phyloP scores from a whole-genome alignment of 306 rosid species.

The Vigna radiata region DNA sequence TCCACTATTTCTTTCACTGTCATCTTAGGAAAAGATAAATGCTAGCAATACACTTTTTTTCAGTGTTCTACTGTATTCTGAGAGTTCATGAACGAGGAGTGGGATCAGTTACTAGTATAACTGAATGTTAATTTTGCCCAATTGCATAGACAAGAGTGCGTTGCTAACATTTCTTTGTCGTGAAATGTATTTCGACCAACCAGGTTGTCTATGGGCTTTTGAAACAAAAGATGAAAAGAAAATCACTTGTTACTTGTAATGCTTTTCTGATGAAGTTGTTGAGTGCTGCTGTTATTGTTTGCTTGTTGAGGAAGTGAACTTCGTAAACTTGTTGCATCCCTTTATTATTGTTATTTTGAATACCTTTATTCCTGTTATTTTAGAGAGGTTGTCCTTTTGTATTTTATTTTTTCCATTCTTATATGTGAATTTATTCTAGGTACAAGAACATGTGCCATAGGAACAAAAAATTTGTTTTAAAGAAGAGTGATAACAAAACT shows the following conservation, averaged over 20 bases:
- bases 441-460: too few species aligned
- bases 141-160: not conserved
- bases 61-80: not conserved
- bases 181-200: not conserved
- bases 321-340: not conserved
- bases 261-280: not conserved
- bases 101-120: not conserved
- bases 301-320: not conserved
- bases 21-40: not conserved
- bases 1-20: constrained; percentile 1
- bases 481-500: too few species aligned
- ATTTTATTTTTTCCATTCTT: not conserved
- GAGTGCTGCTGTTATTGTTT: not conserved
- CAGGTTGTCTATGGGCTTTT: not conserved
- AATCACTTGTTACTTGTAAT: not conserved
- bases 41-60: not conserved
- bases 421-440: not conserved
- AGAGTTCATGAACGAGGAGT: not conserved
- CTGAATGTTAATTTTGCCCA: not conserved
- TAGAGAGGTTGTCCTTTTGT: not conserved
- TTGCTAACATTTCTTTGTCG: not conserved
- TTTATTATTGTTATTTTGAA: not conserved
- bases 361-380: not conserved
- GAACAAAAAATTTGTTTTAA: too few species aligned
- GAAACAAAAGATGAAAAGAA: not conserved